Evolutionary conservation across 768 basidiomycete species (phyloP).

Genomic region (Lanmaoa rubissima): DNA sequence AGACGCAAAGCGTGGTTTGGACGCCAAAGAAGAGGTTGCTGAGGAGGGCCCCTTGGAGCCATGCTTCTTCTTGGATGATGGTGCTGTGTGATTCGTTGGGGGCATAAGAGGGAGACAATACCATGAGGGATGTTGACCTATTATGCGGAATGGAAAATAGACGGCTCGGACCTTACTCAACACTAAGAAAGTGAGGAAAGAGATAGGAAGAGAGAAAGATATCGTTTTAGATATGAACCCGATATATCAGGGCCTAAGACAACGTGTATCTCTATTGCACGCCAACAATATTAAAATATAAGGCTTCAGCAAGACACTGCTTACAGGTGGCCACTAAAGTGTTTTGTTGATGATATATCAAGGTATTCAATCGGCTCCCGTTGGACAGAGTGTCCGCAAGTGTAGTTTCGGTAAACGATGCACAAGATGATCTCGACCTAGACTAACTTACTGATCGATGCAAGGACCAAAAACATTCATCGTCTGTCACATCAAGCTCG

Average conservation of each 20-base stretch:
- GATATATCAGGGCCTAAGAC: neutral
- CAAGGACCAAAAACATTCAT: no score
- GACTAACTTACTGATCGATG: no score
- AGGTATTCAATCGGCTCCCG: no score
- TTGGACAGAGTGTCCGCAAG: neutral
- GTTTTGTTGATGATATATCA: no score
- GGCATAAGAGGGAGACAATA: neutral
- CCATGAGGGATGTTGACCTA: neutral
- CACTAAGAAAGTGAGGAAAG: neutral
- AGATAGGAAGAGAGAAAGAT: neutral
- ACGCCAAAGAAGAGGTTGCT: conserved; percentile 14
- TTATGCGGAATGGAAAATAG: neutral
- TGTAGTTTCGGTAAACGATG: no score
- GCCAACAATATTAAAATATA: neutral
- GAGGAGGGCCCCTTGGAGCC: conserved; percentile 11
- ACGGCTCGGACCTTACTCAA: neutral
- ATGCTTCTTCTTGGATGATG: conserved; percentile 11
- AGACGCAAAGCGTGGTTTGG: conserved; percentile 1
- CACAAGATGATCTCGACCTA: neutral
- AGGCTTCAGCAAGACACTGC: no score
- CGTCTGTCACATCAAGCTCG: no score
- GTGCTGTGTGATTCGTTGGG: conserved; percentile 1
- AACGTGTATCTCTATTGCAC: neutral
- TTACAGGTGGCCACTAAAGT: no score
- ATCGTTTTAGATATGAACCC: neutral